Base-by-base conservation (phyloP, 2,329 filamentous ascomycete species). In the Sporothrix brasiliensis region DNA sequence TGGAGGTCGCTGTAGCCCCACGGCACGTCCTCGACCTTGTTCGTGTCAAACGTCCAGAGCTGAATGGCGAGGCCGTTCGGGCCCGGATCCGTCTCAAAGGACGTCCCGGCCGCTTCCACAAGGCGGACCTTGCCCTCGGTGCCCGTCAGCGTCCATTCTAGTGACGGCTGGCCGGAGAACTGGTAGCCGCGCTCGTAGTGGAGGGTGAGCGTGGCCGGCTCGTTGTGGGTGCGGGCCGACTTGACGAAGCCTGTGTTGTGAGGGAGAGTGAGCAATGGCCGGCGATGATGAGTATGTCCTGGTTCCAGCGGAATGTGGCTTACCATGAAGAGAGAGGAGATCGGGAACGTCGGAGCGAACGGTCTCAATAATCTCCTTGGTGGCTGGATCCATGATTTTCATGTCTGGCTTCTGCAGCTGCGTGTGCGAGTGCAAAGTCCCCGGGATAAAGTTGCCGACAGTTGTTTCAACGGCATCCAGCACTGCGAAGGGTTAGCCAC, bases 131-230 rank as follows among this genome's bases (percentile, higher is more conserved):
- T 60, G 56, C 56, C 56, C 56, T 3, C 24, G 56, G 56, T 60
- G 34, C 53, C 53, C 13, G 53, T 34, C 53, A 44, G 34, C 11
- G 30, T 60, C 30, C 56, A 60, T 34, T 44, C 56, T 3, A 60
- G 34, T 9, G 30, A 19, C 10, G 56, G 56, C 11, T 24, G 24
- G 0, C 79, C 82, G 0, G 81, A 81, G 74, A 87, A 86, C 0
- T 82, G 79, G 21, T 81, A 79, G 0, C 85, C 85, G 16, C 81
- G 80, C 2, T 84, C 81, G 73, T 83, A 81, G 5, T 81, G 80
- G n/a, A 83, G 73, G 0, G 80, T 79, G 0, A 86, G 74, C 74
- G 1, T 76, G 69, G 5, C 76, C 73, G 0, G 73, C 72, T 5
- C 73, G 65, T 0, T 76, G 78, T 19, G 74, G 75, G 4, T 71